These are phyloP conservation scores for Mortierella polycephala DNA, from an alignment of 371 early-diverging fungal species.

Conservation along the genomic window DNA sequence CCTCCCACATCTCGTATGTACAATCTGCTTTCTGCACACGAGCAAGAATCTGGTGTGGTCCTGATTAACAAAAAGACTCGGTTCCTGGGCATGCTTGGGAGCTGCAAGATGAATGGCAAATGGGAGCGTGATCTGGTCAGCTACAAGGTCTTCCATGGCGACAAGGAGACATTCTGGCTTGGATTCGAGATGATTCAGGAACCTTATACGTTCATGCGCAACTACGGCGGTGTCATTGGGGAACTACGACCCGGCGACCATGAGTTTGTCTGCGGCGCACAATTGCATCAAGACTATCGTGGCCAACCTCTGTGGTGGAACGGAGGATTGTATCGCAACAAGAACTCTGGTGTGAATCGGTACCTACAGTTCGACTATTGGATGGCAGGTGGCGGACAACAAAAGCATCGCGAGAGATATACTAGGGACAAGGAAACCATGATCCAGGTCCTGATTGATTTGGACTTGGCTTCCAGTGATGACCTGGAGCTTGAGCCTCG, in stretches of 20 bases:
- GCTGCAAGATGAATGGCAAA: constrained; percentile 58
- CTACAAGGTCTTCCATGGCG: constrained; percentile 63
- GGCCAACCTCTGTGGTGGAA: constrained; percentile 64
- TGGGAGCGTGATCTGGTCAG: constrained; percentile 55
- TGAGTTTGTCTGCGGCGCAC: constrained; percentile 62
- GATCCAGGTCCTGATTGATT: constrained; percentile 21
- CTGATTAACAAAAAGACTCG: constrained; percentile 65
- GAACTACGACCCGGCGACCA: constrained; percentile 59
- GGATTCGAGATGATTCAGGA: constrained; percentile 69
- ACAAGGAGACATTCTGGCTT: constrained; percentile 73
- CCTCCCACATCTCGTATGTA: constrained; percentile 62
- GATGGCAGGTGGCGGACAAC: constrained; percentile 49
- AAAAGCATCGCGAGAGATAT: constrained; percentile 40
- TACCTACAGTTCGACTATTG: constrained; percentile 57
- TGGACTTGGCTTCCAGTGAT: constrained; percentile 19
- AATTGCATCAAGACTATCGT: constrained; percentile 57
- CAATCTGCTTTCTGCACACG: constrained; percentile 60
- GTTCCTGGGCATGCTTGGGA: constrained; percentile 63
- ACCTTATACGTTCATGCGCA: constrained; percentile 64
- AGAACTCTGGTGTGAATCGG: constrained; percentile 56
- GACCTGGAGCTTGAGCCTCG: constrained; percentile 23
- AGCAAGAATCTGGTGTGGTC: constrained; percentile 74
- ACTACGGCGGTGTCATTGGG: constrained; percentile 66
- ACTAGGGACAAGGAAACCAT: constrained; percentile 11
- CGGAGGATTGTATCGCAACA: constrained; percentile 60